These are phyloP conservation scores for Pyrenophora graminea DNA, from an alignment of 2,329 filamentous ascomycete species.

Conservation along the genomic window DNA sequence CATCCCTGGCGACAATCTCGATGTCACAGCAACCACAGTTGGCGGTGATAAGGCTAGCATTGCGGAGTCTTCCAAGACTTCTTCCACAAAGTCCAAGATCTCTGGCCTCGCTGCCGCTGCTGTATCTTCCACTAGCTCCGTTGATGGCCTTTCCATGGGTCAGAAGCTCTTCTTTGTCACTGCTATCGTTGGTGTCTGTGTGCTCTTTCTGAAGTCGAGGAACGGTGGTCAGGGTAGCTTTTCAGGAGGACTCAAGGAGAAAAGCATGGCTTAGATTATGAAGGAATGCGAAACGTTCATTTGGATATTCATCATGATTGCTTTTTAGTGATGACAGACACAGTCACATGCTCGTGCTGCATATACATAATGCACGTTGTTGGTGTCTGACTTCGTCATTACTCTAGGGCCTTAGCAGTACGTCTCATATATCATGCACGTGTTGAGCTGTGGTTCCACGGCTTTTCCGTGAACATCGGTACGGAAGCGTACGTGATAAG, in stretches of 20 bases:
- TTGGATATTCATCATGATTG: neutral
- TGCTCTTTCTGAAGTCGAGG: slow-evolving; percentile 47
- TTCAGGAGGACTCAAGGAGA: slow-evolving; percentile 38
- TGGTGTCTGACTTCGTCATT: no score
- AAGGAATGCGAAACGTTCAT: slow-evolving; percentile 11
- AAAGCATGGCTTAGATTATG: slow-evolving; percentile 46
- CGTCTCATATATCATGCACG: no score
- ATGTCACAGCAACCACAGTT: slow-evolving; percentile 38
- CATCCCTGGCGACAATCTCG: slow-evolving; percentile 49
- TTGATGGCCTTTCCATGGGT: slow-evolving; percentile 48
- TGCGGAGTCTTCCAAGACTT: slow-evolving; percentile 27
- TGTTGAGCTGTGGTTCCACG: no score
- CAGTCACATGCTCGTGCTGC: neutral
- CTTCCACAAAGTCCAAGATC: slow-evolving; percentile 20
- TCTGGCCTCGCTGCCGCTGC: slow-evolving; percentile 23
- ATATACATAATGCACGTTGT: neutral
- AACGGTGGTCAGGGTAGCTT: slow-evolving; percentile 21
- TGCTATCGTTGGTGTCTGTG: slow-evolving; percentile 50
- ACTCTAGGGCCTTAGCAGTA: no score
- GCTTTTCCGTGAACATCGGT: no score
- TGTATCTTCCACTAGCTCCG: slow-evolving; percentile 17
- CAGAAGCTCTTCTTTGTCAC: slow-evolving; percentile 53
- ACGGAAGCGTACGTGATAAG: no score
- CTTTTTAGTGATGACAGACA: neutral
- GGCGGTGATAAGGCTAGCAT: slow-evolving; percentile 33